phyloP scores from a whole-genome alignment of 257 asterid genomes.

The Agastache rugosa region DNA sequence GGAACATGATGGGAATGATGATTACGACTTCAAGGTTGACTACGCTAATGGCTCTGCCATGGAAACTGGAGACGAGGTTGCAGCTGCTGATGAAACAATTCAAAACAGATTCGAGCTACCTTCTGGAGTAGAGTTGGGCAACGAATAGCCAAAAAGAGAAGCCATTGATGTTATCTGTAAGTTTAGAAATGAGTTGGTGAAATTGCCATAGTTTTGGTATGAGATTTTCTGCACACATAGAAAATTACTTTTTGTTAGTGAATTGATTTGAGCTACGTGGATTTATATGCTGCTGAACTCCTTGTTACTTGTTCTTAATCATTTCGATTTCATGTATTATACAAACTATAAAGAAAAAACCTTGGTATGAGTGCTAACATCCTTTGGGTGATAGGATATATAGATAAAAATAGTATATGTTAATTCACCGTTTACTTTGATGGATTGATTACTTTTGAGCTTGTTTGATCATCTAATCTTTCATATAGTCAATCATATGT shows the following conservation, averaged over 20 bases:
- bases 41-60: slow-evolving; percentile 51
- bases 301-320: neutral
- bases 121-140: slow-evolving; percentile 62
- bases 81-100: neutral
- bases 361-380: no score
- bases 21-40: slow-evolving; percentile 81
- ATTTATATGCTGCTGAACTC: neutral
- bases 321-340: no score
- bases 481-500: no score
- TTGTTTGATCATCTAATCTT: no score
- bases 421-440: no score
- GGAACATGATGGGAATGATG: slow-evolving; percentile 62
- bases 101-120: slow-evolving; percentile 75
- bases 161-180: neutral
- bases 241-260: neutral
- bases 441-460: no score
- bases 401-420: no score
- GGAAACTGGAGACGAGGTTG: slow-evolving; percentile 51
- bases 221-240: neutral
- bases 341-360: no score
- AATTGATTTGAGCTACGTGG: neutral
- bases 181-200: neutral
- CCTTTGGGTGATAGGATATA: no score
- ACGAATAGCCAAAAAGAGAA: slow-evolving; percentile 36
- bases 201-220: neutral